phyloP scores from a whole-genome alignment of 2,329 filamentous ascomycete species.

The Fusarium pseudocircinatum region DNA sequence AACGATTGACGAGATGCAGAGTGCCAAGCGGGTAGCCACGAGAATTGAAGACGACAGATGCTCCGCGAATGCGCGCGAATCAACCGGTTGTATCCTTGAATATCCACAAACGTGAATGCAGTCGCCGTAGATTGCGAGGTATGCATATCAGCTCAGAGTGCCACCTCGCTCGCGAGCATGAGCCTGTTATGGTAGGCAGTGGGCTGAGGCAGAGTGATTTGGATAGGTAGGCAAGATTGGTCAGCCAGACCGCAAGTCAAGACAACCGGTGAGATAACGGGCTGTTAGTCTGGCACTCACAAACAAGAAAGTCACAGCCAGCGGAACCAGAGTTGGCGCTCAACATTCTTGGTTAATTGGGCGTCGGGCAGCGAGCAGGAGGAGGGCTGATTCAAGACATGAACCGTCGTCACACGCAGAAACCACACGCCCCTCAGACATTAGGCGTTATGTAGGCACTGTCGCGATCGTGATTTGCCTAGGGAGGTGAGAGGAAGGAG shows the following conservation, averaged over 20 bases:
- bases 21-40: conserved; percentile 28
- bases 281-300: background rate
- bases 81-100: conserved; percentile 7
- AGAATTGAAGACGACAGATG: conserved; percentile 11
- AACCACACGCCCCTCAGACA: conserved; percentile 32
- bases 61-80: background rate
- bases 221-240: background rate
- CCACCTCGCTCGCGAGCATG: background rate
- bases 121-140: background rate
- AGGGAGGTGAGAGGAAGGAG: conserved; percentile 4
- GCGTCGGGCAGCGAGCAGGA: conserved; percentile 38
- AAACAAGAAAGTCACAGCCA: conserved; percentile 8
- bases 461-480: conserved; percentile 22
- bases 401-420: conserved; percentile 39
- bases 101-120: background rate
- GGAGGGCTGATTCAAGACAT: conserved; percentile 41
- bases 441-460: conserved; percentile 5
- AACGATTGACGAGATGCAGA: conserved; percentile 44
- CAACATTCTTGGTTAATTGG: conserved; percentile 33
- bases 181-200: background rate
- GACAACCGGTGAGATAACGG: conserved; percentile 15
- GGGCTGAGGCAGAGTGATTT: conserved; percentile 4
- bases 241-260: conserved; percentile 17
- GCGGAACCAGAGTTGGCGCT: conserved; percentile 13
- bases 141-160: conserved; percentile 3